Base-by-base conservation (phyloP, 345 rosid species). In the Alliaria petiolata region DNA sequence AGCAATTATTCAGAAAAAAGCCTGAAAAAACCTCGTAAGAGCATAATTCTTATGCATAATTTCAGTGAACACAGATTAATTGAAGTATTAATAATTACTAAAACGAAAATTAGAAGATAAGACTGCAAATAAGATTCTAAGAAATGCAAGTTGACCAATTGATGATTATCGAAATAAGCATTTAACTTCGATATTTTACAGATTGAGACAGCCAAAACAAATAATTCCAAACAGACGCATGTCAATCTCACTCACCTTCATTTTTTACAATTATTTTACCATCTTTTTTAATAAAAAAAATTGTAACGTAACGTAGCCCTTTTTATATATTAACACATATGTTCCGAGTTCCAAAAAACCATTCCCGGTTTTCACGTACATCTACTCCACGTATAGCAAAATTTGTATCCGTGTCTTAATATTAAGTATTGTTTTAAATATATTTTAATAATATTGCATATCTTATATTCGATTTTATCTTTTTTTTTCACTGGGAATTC, bases 181-280 rank as follows among this genome's bases (percentile, higher is more conserved):
- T 59, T 67, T 12, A 52, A 46, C 33, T 13, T 67, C 17, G 69
- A 67, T 43, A 60, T 60, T 50, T 51, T 42, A 60, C 55, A 67
- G 73, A 42, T 15, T 40, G 45, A 65, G 72, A 65, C 53, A 58
- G 30, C 72, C 78, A 75, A 67, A 60, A 51, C 73, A 60, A 51
- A 43, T 16, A 43, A 43, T 16, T 67, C 78, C 73, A 74, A 67
- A 40, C 62, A 75, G 50, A 43, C 5, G 56, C 57, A 60, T 75
- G 56, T 52, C 69, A 67, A 67, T 59, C 68, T 75, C 63, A 50
- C 57, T 75, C 50, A 67, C 69, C 52, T 57, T 56, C 13, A 8
- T 38, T 56, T 71, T 13, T 57, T 47, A 5, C 1, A 33, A 22
- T 22, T 1, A 1, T 22, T 40, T 54, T 33, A 31, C 13, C 17